Conservation (phyloP, 2,329 filamentous ascomycete genomes). For the Diaporthe helianthi region DNA sequence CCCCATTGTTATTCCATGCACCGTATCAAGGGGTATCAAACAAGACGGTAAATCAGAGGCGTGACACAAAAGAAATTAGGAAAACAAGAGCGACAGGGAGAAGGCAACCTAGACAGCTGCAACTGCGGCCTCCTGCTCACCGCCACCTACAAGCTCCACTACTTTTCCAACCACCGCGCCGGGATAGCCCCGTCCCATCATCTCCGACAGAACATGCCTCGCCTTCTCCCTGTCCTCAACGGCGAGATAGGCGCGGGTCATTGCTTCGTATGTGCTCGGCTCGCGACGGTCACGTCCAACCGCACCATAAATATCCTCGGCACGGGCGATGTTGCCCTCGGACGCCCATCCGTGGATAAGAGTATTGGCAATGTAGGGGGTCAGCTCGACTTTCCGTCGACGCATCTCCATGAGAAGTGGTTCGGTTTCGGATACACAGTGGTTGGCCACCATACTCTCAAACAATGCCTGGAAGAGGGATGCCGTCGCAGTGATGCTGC, state of each 20-base stretch:
- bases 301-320: constrained; percentile 79
- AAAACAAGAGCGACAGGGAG: constrained; percentile 10
- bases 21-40: constrained; percentile 42
- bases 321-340: constrained; percentile 80
- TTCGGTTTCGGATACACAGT: constrained; percentile 79
- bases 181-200: constrained; percentile 89
- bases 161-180: constrained; percentile 93
- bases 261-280: constrained; percentile 97
- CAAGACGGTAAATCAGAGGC: constrained; percentile 34
- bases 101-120: constrained; percentile 36
- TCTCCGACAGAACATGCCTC: constrained; percentile 83
- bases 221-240: constrained; percentile 81
- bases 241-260: constrained; percentile 91
- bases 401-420: constrained; percentile 79
- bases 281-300: constrained; percentile 82
- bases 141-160: constrained; percentile 80
- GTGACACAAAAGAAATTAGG: constrained; percentile 35
- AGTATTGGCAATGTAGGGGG: constrained; percentile 97
- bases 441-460: constrained; percentile 95
- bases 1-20: constrained; percentile 27
- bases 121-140: constrained; percentile 48
- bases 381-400: constrained; percentile 77
- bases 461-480: constrained; percentile 97
- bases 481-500: constrained; percentile 73
- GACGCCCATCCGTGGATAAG: constrained; percentile 96